Conservation (phyloP, 352 stramenopile species). For the Saprolegnia diclina region DNA sequence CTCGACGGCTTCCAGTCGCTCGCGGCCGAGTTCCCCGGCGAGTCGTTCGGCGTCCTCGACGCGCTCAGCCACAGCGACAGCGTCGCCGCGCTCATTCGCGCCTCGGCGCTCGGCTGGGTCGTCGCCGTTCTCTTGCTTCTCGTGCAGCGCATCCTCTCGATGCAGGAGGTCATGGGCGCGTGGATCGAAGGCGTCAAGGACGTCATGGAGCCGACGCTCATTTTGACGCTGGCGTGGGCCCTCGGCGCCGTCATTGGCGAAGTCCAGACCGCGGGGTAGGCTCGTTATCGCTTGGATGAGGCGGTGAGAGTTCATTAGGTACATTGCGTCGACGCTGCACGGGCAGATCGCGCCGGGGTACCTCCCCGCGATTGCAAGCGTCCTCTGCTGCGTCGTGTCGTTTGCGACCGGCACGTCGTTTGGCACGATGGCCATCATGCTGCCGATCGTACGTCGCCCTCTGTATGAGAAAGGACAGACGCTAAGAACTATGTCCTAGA, state of each 20-base stretch:
- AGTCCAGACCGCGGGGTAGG: slow-evolving; percentile 61
- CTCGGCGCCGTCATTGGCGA: slow-evolving; percentile 80
- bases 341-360: slow-evolving; percentile 71
- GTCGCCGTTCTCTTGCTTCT: slow-evolving; percentile 67
- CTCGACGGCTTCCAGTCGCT: slow-evolving; percentile 64
- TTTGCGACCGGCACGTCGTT: slow-evolving; percentile 87
- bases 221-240: slow-evolving; percentile 87
- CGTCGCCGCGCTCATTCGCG: slow-evolving; percentile 67
- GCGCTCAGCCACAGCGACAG: slow-evolving; percentile 75
- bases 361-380: slow-evolving; percentile 68
- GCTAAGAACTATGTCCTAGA: slow-evolving; percentile 15
- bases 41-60: slow-evolving; percentile 52
- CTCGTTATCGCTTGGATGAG: slow-evolving; percentile 28
- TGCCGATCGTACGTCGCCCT: slow-evolving; percentile 62
- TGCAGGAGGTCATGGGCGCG: slow-evolving; percentile 82
- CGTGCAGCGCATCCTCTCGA: slow-evolving; percentile 74
- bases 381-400: slow-evolving; percentile 86
- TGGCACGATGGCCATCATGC: slow-evolving; percentile 91
- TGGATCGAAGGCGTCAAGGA: slow-evolving; percentile 90
- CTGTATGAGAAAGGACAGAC: background rate
- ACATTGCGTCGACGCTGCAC: slow-evolving; percentile 70
- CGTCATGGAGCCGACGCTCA: slow-evolving; percentile 85
- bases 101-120: slow-evolving; percentile 68
- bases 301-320: slow-evolving; percentile 26
- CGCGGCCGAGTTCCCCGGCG: slow-evolving; percentile 40